Evolutionary conservation across 2,329 filamentous ascomycete genomes (phyloP), one percentile per base, ranked within the genome.

Genomic region (Balansia obtecta): DNA sequence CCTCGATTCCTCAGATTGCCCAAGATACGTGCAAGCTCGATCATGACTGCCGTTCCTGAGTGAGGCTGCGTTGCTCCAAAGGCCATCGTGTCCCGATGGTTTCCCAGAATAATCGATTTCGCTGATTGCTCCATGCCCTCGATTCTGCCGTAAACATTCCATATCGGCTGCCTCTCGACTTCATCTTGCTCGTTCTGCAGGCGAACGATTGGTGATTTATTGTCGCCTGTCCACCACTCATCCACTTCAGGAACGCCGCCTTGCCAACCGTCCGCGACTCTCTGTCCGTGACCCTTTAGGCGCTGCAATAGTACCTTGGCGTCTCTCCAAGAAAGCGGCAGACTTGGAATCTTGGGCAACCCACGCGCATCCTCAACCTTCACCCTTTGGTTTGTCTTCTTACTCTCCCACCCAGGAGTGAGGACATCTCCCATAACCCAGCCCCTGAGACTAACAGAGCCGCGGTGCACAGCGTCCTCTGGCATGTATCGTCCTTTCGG

Each of bases 21-120:
- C 59, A 98, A 87, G 46, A 95, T 82, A 43, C 86, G 82, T 20
- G 86, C 83, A 52, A 97, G 75, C 69, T 98, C 93, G 49, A 97
- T 76, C 76, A 98, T 85, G 40, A 97, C 77, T 5, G 91, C 91
- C 0, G 89, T 95, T 30, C 91, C 93, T 50, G 86, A 86, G 56
- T 89, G 88, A 1, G 93, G 86, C 60, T 93, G 87, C 1, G 82
- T 82, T 27, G 88, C 87, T 50, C 93, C 93, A 61, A 93, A 88
- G 48, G 86, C 86, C 87, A 88, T 95, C 0, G 88, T 82, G 66
- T 98, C 93, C 18, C 93, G 88, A 63, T 95, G 91, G 65, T 90
- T 96, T 48, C 93, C 93, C 50, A 98, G 77, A 51, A 96, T 83
- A 61, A 97, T 82, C 51, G 84, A 86, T 67, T 95, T 91, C 53